These are phyloP conservation scores for Psophocarpus tetragonolobus DNA, from an alignment of 306 rosid species.

Conservation along the genomic window DNA sequence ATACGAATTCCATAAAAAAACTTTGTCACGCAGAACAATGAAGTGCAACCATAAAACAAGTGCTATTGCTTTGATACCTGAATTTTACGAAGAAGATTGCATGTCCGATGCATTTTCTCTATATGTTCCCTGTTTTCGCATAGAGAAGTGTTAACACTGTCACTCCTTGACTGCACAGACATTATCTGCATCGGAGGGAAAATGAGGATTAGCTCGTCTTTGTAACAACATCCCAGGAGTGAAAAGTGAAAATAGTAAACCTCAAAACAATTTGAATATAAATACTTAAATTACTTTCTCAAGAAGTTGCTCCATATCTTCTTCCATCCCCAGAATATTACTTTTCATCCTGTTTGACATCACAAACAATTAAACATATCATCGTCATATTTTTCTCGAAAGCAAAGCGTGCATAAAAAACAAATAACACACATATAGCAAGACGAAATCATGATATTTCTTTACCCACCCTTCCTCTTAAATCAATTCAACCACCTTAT, in stretches of 20 bases:
- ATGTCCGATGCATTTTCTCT: constrained; percentile 77
- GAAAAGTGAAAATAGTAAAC: not conserved
- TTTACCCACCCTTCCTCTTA: too few species aligned
- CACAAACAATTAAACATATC: too few species aligned
- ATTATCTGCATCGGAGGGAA: constrained; percentile 60
- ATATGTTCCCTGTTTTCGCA: constrained; percentile 80
- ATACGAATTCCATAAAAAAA: not conserved
- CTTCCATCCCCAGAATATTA: constrained; percentile 89
- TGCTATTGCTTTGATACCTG: constrained; percentile 55
- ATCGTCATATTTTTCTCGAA: not conserved
- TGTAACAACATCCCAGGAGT: not conserved
- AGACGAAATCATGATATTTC: not conserved
- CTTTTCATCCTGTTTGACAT: constrained; percentile 77
- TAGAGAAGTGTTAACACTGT: constrained; percentile 75
- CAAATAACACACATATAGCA: not conserved
- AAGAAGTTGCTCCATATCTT: constrained; percentile 86
- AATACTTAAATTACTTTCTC: constrained; percentile 78
- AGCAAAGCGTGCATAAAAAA: not conserved
- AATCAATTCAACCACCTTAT: too few species aligned
- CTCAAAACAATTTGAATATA: not conserved
- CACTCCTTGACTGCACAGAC: constrained; percentile 93
- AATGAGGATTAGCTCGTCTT: not conserved
- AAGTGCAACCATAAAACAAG: not conserved
- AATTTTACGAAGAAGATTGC: constrained; percentile 89
- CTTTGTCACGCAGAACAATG: not conserved